Evolutionary conservation across 495 filamentous ascomycete species (phyloP).

Genomic region (Tuber borchii): DNA sequence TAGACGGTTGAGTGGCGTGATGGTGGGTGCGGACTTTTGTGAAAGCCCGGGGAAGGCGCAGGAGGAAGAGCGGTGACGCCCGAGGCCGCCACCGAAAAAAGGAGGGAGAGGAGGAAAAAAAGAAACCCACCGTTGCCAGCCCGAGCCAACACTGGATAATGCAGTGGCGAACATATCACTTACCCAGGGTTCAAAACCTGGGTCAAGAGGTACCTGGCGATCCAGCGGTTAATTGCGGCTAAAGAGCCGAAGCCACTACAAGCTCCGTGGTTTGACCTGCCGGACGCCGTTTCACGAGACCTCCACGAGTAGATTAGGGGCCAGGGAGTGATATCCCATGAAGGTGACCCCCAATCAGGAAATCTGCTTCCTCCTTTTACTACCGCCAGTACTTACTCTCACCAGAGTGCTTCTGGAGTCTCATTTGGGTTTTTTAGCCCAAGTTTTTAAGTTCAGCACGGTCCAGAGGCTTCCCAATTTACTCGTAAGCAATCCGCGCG

Average conservation of each 20-base stretch:
- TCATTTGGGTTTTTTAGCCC: too few species aligned
- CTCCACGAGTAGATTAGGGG: background rate
- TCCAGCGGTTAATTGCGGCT: background rate
- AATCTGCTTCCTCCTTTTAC: background rate
- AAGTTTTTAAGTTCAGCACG: background rate
- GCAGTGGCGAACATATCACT: background rate
- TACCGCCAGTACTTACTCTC: background rate
- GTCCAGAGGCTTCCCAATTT: background rate
- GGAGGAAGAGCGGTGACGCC: background rate
- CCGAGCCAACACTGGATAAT: background rate
- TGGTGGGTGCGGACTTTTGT: background rate
- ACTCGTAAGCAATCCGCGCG: too few species aligned
- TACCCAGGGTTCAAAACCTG: background rate
- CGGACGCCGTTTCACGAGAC: background rate
- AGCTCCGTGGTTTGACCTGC: background rate
- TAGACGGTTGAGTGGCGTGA: background rate
- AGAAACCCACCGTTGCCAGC: background rate
- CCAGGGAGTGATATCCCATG: background rate
- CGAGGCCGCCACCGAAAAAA: background rate
- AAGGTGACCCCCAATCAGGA: background rate
- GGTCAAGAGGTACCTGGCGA: background rate
- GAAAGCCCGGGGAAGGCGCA: background rate
- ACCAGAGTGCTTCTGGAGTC: too few species aligned
- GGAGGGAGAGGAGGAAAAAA: background rate
- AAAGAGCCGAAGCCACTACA: background rate